Evolutionary conservation across 352 stramenopile species (phyloP).

Genomic region (Blastocystis sp.): DNA sequence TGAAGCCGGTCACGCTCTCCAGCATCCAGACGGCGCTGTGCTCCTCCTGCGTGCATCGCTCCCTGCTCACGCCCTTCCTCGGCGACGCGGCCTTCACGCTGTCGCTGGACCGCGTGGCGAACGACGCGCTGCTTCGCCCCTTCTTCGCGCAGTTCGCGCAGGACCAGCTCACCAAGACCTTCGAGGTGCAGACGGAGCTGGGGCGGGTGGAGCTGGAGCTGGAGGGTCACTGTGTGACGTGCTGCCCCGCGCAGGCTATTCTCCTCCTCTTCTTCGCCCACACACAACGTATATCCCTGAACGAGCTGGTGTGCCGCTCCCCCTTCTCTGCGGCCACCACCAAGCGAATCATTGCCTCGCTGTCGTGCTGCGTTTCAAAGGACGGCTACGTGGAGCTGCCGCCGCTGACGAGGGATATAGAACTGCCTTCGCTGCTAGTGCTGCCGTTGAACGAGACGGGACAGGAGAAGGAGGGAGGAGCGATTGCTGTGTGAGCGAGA

Average conservation of each 20-base stretch:
- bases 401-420: background rate
- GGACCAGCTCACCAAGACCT: background rate
- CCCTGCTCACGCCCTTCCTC: background rate
- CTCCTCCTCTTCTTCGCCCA: background rate
- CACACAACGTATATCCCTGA: background rate
- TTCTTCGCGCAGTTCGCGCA: background rate
- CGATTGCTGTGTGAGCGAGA: background rate
- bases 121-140: background rate
- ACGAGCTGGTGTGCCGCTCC: background rate
- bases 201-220: background rate
- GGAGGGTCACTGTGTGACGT: background rate
- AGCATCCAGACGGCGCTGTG: background rate
- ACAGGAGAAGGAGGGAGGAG: background rate
- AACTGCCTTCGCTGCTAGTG: background rate
- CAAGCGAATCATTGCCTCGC: background rate
- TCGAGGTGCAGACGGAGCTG: background rate
- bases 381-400: background rate
- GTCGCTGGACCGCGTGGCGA: background rate
- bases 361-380: background rate
- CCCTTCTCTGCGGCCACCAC: background rate
- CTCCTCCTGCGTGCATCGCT: background rate
- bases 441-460: background rate
- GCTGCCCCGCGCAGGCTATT: background rate
- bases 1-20: background rate
- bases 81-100: background rate